Evolutionary conservation across 306 rosid species (phyloP).

Genomic region (Citrullus amarus): DNA sequence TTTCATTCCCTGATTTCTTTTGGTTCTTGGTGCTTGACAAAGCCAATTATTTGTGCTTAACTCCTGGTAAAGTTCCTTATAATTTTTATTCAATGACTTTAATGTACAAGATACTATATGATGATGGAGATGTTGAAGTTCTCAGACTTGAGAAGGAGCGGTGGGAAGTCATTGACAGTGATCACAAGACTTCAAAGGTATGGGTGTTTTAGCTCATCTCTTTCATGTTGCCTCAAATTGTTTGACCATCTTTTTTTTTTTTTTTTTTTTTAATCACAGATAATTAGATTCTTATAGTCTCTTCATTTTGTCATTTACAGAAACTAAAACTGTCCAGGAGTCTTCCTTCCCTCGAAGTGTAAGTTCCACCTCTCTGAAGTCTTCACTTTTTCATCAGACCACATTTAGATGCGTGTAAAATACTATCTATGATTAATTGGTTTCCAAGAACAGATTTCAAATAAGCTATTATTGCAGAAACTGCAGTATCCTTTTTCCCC

Average conservation of each 20-base stretch:
- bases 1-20: conserved; percentile 7
- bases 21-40: neutral
- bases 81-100: conserved; percentile 3
- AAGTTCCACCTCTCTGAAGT: conserved; percentile 27
- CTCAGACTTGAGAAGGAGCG: conserved; percentile 46
- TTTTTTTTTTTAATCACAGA: neutral
- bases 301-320: conserved; percentile 36
- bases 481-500: neutral
- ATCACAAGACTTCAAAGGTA: conserved; percentile 43
- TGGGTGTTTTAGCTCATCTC: conserved; percentile 1
- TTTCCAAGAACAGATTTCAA: neutral
- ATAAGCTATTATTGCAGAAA: neutral
- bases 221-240: conserved; percentile 13
- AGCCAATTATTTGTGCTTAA: neutral
- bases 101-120: conserved; percentile 53
- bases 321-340: conserved; percentile 44
- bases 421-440: neutral
- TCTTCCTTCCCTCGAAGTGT: conserved; percentile 38
- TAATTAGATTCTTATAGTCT: conserved; percentile 21
- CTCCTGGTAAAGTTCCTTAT: conserved; percentile 3
- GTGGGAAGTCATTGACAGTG: conserved; percentile 43
- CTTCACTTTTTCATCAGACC: neutral
- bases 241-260: conserved; percentile 11
- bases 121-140: conserved; percentile 56
- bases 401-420: neutral